These are phyloP conservation scores for Sporisorium iseilematis-ciliati DNA, from an alignment of 1,284 basidiomycete species.

Conservation along the genomic window DNA sequence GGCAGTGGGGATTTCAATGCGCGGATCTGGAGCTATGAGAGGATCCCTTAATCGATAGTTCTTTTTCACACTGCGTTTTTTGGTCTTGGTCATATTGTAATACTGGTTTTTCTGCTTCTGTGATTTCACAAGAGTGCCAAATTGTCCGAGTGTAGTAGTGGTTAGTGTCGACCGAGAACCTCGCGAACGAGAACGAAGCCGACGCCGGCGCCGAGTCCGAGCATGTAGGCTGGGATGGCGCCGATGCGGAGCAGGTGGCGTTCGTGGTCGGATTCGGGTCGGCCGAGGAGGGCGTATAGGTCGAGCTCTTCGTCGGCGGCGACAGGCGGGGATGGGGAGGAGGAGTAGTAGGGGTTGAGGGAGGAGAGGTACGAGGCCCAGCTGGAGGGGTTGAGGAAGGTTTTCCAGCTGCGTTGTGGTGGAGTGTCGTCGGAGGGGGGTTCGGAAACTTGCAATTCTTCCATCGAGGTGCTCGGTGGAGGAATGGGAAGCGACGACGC, in stretches of 20 bases:
- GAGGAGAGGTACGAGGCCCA: conserved; percentile 44
- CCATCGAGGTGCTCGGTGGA: not conserved
- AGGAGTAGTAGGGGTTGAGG: conserved; percentile 42
- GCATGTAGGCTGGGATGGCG: conserved; percentile 59
- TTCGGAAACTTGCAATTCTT: too few species aligned
- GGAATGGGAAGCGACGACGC: not conserved
- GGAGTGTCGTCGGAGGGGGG: too few species aligned
- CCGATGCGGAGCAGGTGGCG: conserved; percentile 35
- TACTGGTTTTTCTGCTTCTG: too few species aligned
- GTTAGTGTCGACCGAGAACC: conserved; percentile 28
- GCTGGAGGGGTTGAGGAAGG: conserved; percentile 1
- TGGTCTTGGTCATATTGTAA: too few species aligned
- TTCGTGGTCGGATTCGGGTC: conserved; percentile 28
- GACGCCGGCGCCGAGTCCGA: conserved; percentile 51
- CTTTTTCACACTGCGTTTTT: too few species aligned
- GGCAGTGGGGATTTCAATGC: conserved; percentile 84
- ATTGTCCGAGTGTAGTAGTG: not conserved
- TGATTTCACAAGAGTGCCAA: too few species aligned
- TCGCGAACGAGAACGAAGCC: conserved; percentile 56
- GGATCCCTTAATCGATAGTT: conserved; percentile 41
- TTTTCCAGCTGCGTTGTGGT: not conserved
- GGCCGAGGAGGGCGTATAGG: conserved; percentile 32
- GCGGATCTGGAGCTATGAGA: conserved; percentile 66
- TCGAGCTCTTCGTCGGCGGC: conserved; percentile 20
- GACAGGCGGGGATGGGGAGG: not conserved